A percentile compares a stretch with the other conserved stretches of the same genome.
phyloP scores from a whole-genome alignment of 164 flowering plant genomes.

The Macadamia integrifolia region DNA sequence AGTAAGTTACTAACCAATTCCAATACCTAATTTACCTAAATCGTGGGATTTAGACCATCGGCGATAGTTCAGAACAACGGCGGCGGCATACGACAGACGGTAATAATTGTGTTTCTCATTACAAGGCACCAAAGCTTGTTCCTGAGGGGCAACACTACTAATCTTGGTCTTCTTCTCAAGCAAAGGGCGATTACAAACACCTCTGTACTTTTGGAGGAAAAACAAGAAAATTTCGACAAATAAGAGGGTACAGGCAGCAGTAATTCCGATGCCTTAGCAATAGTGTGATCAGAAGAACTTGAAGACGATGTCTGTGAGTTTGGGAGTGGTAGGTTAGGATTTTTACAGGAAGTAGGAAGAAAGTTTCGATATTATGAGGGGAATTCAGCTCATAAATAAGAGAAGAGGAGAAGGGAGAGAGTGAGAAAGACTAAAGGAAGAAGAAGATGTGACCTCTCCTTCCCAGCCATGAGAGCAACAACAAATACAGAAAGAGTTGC shows the following conservation, averaged over 20 bases:
- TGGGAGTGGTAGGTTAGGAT: too few relatives aligned
- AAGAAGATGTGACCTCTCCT: constrained; percentile 15
- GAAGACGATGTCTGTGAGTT: too few relatives aligned
- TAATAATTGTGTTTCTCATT: too few relatives aligned
- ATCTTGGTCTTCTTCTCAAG: not conserved
- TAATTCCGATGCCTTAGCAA: constrained; percentile 52
- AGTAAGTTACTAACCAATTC: too few relatives aligned
- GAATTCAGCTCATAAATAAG: constrained; percentile 22
- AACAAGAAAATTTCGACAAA: constrained; percentile 53
- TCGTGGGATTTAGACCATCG: too few relatives aligned
- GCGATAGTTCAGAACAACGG: too few relatives aligned
- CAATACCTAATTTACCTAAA: too few relatives aligned
- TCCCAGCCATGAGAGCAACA: constrained; percentile 25
- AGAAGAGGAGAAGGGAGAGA: constrained; percentile 17
- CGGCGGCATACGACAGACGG: too few relatives aligned
- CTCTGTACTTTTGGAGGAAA: constrained; percentile 20
- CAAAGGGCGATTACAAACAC: constrained; percentile 2
- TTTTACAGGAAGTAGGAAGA: constrained; percentile 14
- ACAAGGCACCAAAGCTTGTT: too few relatives aligned
- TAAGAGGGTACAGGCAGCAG: constrained; percentile 61
- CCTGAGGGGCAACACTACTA: too few relatives aligned
- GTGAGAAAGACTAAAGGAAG: constrained; percentile 19
- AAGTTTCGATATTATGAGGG: constrained; percentile 49
- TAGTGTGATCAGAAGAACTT: not conserved
- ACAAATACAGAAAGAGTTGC: not conserved